Percentiles rank a stretch among this genome's conserved stretches.
Conservation (phyloP, 208 protist genomes). For the Tetramitus jugosus region DNA sequence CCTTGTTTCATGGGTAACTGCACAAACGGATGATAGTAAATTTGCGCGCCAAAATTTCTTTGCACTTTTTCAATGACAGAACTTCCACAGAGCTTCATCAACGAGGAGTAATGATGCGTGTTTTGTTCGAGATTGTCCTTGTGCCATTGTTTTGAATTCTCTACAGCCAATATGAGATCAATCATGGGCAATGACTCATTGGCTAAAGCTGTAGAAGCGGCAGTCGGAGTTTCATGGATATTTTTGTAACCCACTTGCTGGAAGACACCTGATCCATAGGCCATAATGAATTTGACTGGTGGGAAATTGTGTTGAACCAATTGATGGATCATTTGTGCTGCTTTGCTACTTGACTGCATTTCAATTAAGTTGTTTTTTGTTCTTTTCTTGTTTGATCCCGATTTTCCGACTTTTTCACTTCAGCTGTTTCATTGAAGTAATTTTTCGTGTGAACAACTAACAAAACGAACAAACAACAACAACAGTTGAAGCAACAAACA, state of each 20-base stretch:
- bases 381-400: too few species aligned
- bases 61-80: not conserved
- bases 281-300: not conserved
- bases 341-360: too few species aligned
- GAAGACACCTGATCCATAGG: not conserved
- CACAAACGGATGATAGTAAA: not conserved
- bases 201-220: too few species aligned
- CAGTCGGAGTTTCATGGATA: not conserved
- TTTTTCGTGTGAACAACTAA: too few species aligned
- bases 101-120: not conserved
- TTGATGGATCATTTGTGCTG: not conserved
- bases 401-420: too few species aligned
- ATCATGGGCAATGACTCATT: too few species aligned
- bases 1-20: too few species aligned
- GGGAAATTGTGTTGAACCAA: not conserved
- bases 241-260: not conserved
- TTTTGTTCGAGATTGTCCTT: not conserved
- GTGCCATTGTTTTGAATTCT: not conserved
- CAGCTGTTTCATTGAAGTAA: too few species aligned
- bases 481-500: too few species aligned
- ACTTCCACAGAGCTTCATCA: not conserved
- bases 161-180: not conserved
- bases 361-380: too few species aligned
- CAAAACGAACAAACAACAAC: too few species aligned
- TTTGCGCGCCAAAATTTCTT: not conserved